These are phyloP conservation scores for Neoarthrinium moseri DNA, from an alignment of 2,329 filamentous ascomycete genomes.

Conservation along the genomic window DNA sequence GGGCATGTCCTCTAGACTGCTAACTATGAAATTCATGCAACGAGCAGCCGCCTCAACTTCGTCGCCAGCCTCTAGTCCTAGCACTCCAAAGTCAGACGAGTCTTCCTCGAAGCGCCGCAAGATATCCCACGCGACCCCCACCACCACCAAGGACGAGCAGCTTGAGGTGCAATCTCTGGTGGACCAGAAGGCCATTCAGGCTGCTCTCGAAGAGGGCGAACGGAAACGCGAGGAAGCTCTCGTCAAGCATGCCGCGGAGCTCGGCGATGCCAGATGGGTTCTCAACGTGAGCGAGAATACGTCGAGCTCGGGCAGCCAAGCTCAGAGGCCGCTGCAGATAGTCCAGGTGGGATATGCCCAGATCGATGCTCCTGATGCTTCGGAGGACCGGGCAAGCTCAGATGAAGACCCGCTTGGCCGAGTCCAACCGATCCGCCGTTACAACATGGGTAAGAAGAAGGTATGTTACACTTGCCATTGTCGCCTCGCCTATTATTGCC, in stretches of 20 bases:
- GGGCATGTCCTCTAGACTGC: constrained; percentile 80
- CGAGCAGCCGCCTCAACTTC: constrained; percentile 67
- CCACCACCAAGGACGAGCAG: constrained; percentile 30
- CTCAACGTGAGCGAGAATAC: constrained; percentile 52
- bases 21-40: constrained; percentile 99
- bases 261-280: constrained; percentile 75
- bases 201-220: constrained; percentile 66
- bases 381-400: constrained; percentile 19
- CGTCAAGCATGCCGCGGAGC: constrained; percentile 58
- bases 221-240: constrained; percentile 60
- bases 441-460: constrained; percentile 31
- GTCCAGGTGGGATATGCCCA: constrained; percentile 59
- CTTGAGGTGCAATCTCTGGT: constrained; percentile 45
- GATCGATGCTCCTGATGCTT: constrained; percentile 27
- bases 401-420: constrained; percentile 13
- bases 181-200: constrained; percentile 60
- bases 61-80: constrained; percentile 39
- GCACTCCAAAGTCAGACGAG: constrained; percentile 43
- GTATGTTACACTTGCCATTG: constrained; percentile 12
- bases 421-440: constrained; percentile 24
- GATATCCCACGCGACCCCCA: constrained; percentile 31
- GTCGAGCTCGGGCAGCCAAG: constrained; percentile 22
- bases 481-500: neutral
- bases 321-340: constrained; percentile 48
- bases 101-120: constrained; percentile 65